Percentiles rank a stretch among this genome's conserved stretches.
Evolutionary conservation across 352 stramenopile genomes (phyloP).

Genomic region (Phytophthora multivora): DNA sequence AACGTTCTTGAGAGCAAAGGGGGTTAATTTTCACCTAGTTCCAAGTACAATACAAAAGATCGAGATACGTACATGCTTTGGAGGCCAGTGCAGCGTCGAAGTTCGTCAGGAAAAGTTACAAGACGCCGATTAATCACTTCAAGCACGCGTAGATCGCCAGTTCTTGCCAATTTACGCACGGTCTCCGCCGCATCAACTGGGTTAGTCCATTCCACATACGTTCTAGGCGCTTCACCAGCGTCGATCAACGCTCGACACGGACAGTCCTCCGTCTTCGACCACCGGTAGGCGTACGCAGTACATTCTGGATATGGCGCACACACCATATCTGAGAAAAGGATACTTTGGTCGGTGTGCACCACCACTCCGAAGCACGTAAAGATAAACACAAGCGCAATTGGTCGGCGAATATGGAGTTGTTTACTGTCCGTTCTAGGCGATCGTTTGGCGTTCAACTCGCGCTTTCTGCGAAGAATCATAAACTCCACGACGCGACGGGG

Average conservation of each 20-base stretch:
- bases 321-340: neutral
- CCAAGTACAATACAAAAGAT: too few species aligned
- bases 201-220: conserved; percentile 17
- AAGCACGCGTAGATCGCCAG: conserved; percentile 16
- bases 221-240: conserved; percentile 16
- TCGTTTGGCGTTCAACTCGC: neutral
- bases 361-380: neutral
- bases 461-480: neutral
- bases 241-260: conserved; percentile 44
- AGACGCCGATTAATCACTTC: conserved; percentile 31
- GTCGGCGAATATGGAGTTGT: neutral
- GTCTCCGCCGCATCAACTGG: conserved; percentile 4
- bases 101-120: conserved; percentile 8
- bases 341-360: neutral
- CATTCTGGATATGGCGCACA: neutral
- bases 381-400: neutral
- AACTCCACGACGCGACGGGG: conserved; percentile 10
- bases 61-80: conserved; percentile 19
- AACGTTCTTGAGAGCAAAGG: conserved; percentile 8
- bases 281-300: conserved; percentile 10
- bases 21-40: too few species aligned
- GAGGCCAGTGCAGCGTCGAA: conserved; percentile 20
- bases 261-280: conserved; percentile 23
- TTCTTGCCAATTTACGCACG: conserved; percentile 16
- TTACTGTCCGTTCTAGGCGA: neutral